Base-by-base conservation (phyloP, 2,329 filamentous ascomycete genomes). In the Monosporascus sp. region DNA sequence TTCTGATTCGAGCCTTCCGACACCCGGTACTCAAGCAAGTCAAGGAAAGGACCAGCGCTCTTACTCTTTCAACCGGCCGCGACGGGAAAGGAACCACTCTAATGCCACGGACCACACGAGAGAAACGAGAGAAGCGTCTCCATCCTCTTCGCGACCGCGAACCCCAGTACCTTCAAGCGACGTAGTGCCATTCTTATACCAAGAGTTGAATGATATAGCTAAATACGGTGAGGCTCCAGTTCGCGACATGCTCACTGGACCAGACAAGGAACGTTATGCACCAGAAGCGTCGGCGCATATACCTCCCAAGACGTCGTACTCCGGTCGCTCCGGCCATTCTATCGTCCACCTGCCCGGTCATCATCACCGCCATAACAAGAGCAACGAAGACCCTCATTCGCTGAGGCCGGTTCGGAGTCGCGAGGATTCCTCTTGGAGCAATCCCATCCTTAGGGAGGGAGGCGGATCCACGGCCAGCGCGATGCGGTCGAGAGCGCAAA, bases 151-250 rank as follows among this genome's bases (percentile, higher is more conserved):
- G 28, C 81, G 90, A 60, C 90, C 92, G 48, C 82, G 88, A 62
- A 96, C 90, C n/a, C 91, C 92, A 14, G 79, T 91, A 50, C 89
- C 89, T 43, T 90, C 89, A 14, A 94, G 90, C 65, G 93, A 97
- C 72, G 91, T 99, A 54, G 94, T 96, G 40, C 94, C 94, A n/a
- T 99, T 96, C 80, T 80, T 96, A 57, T 97, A 94, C 68, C 94
- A 97, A 72, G 90, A 94, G 68, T 81, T 81, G 60, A 83, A 89
- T 75, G 88, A 92, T 66, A 89, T 91, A 64, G 83, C 82, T 46
- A 82, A 85, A 59, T 89, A 86, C 72, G 89, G 88, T 55, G 88
- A 91, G 70, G 88, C 88, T 45, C 89, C 88, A 31, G 85, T 92
- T 51, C 82, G 87, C 65, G 80, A 86, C 61, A 84, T 82, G 55